Evolutionary conservation across 2,329 filamentous ascomycete genomes (phyloP).

Genomic region (Pseudophaeomoniella oleicola): DNA sequence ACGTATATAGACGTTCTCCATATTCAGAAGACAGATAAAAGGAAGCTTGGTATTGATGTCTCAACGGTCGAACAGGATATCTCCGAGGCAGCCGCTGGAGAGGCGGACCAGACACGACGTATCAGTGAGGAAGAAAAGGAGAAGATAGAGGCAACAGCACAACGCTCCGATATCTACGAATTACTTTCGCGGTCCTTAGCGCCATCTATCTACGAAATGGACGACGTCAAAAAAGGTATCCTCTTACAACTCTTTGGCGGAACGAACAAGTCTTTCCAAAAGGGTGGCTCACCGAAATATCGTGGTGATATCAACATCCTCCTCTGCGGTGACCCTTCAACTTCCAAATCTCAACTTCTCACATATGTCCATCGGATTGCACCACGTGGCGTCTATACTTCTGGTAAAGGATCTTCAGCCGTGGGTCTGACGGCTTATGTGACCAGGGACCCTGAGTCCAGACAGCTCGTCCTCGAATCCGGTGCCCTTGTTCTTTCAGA

Average conservation of each 20-base stretch:
- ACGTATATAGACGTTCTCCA: slow-evolving; percentile 93
- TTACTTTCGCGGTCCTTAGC: slow-evolving; percentile 80
- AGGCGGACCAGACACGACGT: slow-evolving; percentile 70
- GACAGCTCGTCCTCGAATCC: slow-evolving; percentile 60
- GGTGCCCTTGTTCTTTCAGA: slow-evolving; percentile 61
- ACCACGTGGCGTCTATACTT: slow-evolving; percentile 68
- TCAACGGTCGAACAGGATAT: slow-evolving; percentile 78
- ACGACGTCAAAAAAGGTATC: slow-evolving; percentile 98
- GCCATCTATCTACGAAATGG: slow-evolving; percentile 93
- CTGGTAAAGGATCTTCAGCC: slow-evolving; percentile 60
- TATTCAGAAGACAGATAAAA: slow-evolving; percentile 92
- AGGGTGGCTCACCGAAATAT: slow-evolving; percentile 89
- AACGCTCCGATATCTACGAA: slow-evolving; percentile 79
- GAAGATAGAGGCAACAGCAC: slow-evolving; percentile 69
- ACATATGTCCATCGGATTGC: slow-evolving; percentile 97
- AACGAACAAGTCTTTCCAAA: slow-evolving; percentile 95
- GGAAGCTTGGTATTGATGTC: slow-evolving; percentile 77
- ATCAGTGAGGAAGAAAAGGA: slow-evolving; percentile 75
- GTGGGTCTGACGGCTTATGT: slow-evolving; percentile 68
- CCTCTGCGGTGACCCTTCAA: slow-evolving; percentile 92
- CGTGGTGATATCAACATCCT: slow-evolving; percentile 95
- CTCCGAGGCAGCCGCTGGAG: slow-evolving; percentile 54
- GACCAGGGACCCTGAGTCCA: slow-evolving; percentile 58
- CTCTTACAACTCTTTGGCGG: slow-evolving; percentile 91
- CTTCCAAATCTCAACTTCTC: slow-evolving; percentile 86